Base-by-base conservation (phyloP, 345 rosid genomes). In the Salix suchowensis region DNA sequence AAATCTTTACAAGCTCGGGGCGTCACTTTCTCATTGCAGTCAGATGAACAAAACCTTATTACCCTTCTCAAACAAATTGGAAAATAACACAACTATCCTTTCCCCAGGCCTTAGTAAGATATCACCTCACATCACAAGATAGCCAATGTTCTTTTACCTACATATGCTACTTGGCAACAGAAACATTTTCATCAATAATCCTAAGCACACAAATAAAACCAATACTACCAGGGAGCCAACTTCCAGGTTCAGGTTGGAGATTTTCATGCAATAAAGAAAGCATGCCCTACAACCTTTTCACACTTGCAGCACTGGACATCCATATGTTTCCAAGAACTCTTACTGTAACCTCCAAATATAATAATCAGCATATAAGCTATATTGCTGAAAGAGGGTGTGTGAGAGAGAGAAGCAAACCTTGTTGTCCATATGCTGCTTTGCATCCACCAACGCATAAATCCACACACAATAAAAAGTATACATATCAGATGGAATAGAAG, bases 371-470 rank as follows among this genome's bases (percentile, higher is more conserved):
- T 66, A 34, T 34, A 23, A 34, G 15, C 23, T 66, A 15, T 46
- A 68, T 67, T 54, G 39, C 26, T 1, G 15, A 42, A 58, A 68
- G 30, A 34, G 37, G 44, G 36, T 34, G 36, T 34, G 36, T 0
- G 26, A 42, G 55, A 13, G 48, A 82, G 24, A 24, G 36, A 72
- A 42, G 72, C 87, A 7, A 78, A 95, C 98, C 98, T 93, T 91
- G 90, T 79, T 87, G 94, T 74, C 96, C 94, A 76, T 91, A 91
- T 16, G 89, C 97, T 93, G 90, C 84, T 76, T 30, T 46, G 68
- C 65, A 65, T 48, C 81, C 70, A 77, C 77, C 66, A 60, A 18
- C 19, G 6, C 52, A 76, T 26, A 74, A 80, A 83, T 58, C 70
- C 78, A 83, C 65, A 12, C 50, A 44, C 14, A 44, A 13, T 65